A percentile compares a stretch with the other conserved stretches of the same genome.
Evolutionary conservation across 805 yeast species (phyloP).

Genomic region (Starmerella bombi): DNA sequence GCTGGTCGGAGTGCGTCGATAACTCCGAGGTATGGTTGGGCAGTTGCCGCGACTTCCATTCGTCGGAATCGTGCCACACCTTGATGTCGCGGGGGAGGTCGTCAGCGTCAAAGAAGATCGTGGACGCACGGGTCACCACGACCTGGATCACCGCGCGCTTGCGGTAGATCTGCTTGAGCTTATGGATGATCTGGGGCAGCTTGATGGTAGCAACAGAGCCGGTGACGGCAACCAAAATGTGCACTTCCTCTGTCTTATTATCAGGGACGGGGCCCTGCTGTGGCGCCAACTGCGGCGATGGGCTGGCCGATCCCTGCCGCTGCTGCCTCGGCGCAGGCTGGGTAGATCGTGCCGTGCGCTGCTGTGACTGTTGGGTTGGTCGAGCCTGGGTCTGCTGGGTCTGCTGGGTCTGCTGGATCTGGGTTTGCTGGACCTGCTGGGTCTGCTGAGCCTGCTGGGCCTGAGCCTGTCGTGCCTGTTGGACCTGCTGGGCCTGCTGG

Average conservation of each 20-base stretch:
- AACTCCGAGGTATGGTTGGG: not conserved
- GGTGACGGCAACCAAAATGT: constrained; percentile 80
- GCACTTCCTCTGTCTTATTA: constrained; percentile 50
- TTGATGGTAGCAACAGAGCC: constrained; percentile 96
- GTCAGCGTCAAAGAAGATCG: constrained; percentile 26
- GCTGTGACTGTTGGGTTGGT: not conserved
- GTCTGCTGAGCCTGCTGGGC: not conserved
- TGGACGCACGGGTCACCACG: constrained; percentile 46
- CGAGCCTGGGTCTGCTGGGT: not conserved
- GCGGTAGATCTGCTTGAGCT: constrained; percentile 62
- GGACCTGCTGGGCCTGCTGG: not conserved
- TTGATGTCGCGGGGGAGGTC: constrained; percentile 43
- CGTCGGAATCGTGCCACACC: constrained; percentile 87
- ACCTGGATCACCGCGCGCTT: constrained; percentile 69
- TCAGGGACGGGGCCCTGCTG: not conserved
- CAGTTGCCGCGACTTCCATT: constrained; percentile 70
- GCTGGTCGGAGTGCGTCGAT: constrained; percentile 54
- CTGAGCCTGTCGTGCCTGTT: not conserved
- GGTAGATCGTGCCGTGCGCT: not conserved
- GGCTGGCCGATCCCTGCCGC: not conserved
- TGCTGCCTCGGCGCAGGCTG: not conserved
- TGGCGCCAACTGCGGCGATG: too few species aligned
- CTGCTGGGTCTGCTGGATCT: not conserved
- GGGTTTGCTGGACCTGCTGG: not conserved
- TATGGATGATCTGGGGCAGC: constrained; percentile 77